Conservation (phyloP, 352 stramenopile genomes). For the Phytophthora pinifolia region DNA sequence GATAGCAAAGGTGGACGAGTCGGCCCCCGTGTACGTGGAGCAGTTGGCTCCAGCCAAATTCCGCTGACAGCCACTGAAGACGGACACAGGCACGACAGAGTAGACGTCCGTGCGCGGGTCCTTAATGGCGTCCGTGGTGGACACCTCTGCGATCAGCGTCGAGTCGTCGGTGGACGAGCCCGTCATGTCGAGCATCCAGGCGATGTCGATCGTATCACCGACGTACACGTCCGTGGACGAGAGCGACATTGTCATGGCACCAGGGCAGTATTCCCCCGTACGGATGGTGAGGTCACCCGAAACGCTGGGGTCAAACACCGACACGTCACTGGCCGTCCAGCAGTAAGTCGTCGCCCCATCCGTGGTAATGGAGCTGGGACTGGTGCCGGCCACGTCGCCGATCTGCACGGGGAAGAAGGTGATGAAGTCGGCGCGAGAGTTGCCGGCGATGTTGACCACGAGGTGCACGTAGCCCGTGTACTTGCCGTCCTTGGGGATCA, state of each 20-base stretch:
- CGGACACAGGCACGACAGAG: slow-evolving; percentile 66
- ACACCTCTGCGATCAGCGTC: slow-evolving; percentile 69
- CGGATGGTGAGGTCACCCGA: slow-evolving; percentile 57
- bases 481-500: slow-evolving; percentile 75
- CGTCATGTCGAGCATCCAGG: slow-evolving; percentile 68
- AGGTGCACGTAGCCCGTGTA: slow-evolving; percentile 79
- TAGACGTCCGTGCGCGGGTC: slow-evolving; percentile 54
- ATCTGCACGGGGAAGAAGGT: slow-evolving; percentile 83
- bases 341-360: slow-evolving; percentile 78
- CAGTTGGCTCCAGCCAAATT: slow-evolving; percentile 55
- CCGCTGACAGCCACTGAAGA: slow-evolving; percentile 67
- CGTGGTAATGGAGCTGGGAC: slow-evolving; percentile 43
- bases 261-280: slow-evolving; percentile 69
- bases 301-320: slow-evolving; percentile 61
- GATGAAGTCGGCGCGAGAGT: slow-evolving; percentile 72
- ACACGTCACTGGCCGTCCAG: slow-evolving; percentile 56
- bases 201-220: slow-evolving; percentile 52
- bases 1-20: slow-evolving; percentile 63
- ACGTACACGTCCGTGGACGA: slow-evolving; percentile 52
- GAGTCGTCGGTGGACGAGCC: slow-evolving; percentile 46
- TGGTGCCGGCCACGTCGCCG: slow-evolving; percentile 55
- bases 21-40: slow-evolving; percentile 62
- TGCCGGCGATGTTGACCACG: slow-evolving; percentile 61
- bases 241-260: slow-evolving; percentile 56
- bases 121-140: slow-evolving; percentile 46